A percentile compares a stretch with the other conserved stretches of the same genome.
Evolutionary conservation across 257 asterid species (phyloP).

Genomic region (Rubia yunnanensis): DNA sequence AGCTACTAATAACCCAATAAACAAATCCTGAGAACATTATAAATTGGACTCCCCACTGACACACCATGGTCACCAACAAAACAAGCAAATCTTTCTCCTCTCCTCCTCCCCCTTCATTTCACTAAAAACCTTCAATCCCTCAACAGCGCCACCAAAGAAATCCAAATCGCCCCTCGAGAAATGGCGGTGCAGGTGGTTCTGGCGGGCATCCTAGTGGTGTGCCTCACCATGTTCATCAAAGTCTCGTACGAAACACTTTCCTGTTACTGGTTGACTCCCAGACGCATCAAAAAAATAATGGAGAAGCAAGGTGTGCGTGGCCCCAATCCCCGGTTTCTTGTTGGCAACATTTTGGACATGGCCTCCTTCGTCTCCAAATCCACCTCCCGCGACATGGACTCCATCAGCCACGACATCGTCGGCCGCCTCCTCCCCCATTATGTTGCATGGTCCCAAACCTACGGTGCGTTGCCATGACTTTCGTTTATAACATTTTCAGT

Average conservation of each 20-base stretch:
- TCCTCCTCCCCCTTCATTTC: neutral
- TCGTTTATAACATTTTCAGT: neutral
- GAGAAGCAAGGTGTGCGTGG: slow-evolving; percentile 85
- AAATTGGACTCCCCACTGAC: slow-evolving; percentile 1
- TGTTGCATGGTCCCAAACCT: slow-evolving; percentile 59
- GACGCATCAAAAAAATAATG: slow-evolving; percentile 69
- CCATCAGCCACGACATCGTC: slow-evolving; percentile 65
- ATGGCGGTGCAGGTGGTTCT: slow-evolving; percentile 28
- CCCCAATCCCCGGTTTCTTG: slow-evolving; percentile 66
- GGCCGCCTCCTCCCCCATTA: slow-evolving; percentile 80
- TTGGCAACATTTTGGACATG: slow-evolving; percentile 70
- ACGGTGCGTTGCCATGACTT: slow-evolving; percentile 31
- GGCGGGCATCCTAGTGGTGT: slow-evolving; percentile 8
- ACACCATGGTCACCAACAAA: neutral
- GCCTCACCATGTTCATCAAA: slow-evolving; percentile 24
- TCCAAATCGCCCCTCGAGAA: neutral
- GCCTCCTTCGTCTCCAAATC: slow-evolving; percentile 52
- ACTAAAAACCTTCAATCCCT: neutral
- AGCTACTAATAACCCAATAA: neutral
- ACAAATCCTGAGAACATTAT: slow-evolving; percentile 4
- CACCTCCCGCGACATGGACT: slow-evolving; percentile 55
- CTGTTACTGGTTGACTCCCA: slow-evolving; percentile 65
- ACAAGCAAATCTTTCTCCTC: neutral
- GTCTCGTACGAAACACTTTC: slow-evolving; percentile 33
- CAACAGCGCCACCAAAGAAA: neutral